Evolutionary conservation across 306 rosid species (phyloP).

Genomic region (Medicago ruthenica): DNA sequence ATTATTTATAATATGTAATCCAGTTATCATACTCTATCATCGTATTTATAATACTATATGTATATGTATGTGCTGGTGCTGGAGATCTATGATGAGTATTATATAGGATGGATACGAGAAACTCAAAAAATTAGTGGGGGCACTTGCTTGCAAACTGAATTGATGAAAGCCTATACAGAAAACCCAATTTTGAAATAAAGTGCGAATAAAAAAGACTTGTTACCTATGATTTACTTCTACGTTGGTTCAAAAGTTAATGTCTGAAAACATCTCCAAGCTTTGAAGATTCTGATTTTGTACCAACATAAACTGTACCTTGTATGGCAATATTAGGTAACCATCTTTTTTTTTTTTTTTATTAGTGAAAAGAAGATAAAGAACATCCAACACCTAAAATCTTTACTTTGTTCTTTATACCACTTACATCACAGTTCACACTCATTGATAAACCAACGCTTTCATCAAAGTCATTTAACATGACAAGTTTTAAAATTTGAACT

Average conservation of each 20-base stretch:
- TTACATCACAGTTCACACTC: constrained; percentile 10
- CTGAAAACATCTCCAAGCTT: constrained; percentile 20
- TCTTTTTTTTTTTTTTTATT: constrained; percentile 38
- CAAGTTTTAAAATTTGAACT: constrained; percentile 10
- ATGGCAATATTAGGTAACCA: constrained; percentile 45
- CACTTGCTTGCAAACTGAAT: constrained; percentile 28
- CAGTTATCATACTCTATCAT: too few relatives aligned
- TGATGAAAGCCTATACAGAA: not conserved
- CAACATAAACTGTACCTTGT: constrained; percentile 45
- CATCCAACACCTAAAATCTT: constrained; percentile 38
- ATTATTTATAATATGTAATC: too few relatives aligned
- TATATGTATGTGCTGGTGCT: too few relatives aligned
- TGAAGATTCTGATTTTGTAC: constrained; percentile 51
- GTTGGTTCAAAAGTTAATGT: constrained; percentile 38
- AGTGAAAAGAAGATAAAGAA: constrained; percentile 43
- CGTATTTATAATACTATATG: too few relatives aligned
- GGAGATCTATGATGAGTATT: too few relatives aligned
- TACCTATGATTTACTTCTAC: constrained; percentile 9
- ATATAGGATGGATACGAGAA: too few relatives aligned
- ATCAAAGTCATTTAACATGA: constrained; percentile 37
- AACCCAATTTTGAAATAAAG: not conserved
- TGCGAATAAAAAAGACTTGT: not conserved
- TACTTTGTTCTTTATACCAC: constrained; percentile 38
- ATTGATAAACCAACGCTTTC: constrained; percentile 36
- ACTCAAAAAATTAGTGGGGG: too few relatives aligned